Conservation (phyloP, 495 filamentous ascomycete genomes). For the Aspergillus carlsbadensis region DNA sequence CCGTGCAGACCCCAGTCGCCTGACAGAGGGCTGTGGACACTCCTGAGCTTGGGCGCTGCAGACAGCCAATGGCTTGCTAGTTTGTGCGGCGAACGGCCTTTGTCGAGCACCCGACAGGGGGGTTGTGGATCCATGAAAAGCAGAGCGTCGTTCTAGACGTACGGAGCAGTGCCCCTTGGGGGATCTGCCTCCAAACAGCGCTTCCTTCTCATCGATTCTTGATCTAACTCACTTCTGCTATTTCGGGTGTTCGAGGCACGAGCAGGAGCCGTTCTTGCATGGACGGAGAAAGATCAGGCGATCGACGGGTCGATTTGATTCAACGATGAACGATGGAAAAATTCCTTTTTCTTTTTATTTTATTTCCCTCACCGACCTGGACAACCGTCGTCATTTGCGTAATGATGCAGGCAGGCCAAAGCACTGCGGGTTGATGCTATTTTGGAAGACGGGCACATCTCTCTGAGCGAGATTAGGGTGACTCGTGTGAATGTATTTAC, state of each 20-base stretch:
- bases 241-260: conserved; percentile 29
- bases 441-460: not conserved
- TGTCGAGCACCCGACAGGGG: conserved; percentile 18
- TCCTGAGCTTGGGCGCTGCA: conserved; percentile 33
- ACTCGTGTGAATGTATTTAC: conserved; percentile 7
- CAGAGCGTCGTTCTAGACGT: conserved; percentile 21
- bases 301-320: conserved; percentile 30
- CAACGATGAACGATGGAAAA: conserved; percentile 12
- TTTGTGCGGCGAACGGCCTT: conserved; percentile 13
- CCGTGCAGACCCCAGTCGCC: conserved; percentile 42
- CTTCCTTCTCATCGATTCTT: not conserved
- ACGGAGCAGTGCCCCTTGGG: conserved; percentile 24
- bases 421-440: conserved; percentile 6
- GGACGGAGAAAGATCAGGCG: conserved; percentile 29
- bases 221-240: not conserved
- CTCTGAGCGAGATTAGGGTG: conserved; percentile 11
- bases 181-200: conserved; percentile 22
- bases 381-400: conserved; percentile 10
- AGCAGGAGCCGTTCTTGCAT: conserved; percentile 30
- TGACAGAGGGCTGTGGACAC: conserved; percentile 34
- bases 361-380: conserved; percentile 36
- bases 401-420: conserved; percentile 16
- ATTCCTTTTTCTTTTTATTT: conserved; percentile 7
- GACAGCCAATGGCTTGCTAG: conserved; percentile 28
- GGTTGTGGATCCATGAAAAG: conserved; percentile 19